Base-by-base conservation (phyloP, 306 rosid species). In the Vigna reflexopilosa region DNA sequence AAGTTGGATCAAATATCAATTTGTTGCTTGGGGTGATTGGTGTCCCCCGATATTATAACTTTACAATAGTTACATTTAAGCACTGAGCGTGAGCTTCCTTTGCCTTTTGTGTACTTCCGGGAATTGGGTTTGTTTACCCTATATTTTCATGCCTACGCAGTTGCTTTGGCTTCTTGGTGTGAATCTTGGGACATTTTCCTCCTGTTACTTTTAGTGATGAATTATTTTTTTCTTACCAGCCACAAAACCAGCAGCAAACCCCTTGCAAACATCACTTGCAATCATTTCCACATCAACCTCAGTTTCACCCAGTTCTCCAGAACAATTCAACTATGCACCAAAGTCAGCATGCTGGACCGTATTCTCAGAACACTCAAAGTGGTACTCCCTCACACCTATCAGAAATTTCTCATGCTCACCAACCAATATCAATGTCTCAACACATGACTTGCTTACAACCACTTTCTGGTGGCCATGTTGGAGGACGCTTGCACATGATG, bases 401-500 rank as follows among this genome's bases (percentile, higher is more conserved):
- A 55, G 98, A 91, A 69, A 88, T 95, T 49, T 54, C 97, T 80
- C 97, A 89, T 85, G 71, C 87, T 87, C 98, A 92, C 82, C 98
- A 89, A 77, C 82, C 95, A 13, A 85, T 90, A 38, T 84, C 97
- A 71, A 77, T 94, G 49, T 88, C 97, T 67, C 98, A 89, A 80
- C 97, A 92, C 82, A 86, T 95, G 67, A 85, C 82, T 84, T 91
- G 93, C 88, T 85, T 92, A 67, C 98, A 90, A 72, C 88, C 91
- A 40, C 86, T 90, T 51, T 32, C 95, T 4, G 91, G 89, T 67
- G 84, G 84, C 68, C 91, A 91, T 72, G 89, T 89, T 75, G 98
- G 97, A 63, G 97, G 97, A 50, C 96, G 96, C 81, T 42, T 91
- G 89, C 97, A 92, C 76, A 91, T 93, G 72, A 65, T 92, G 96